phyloP scores from a whole-genome alignment of 108 stramenopile genomes.

The Conticribra weissflogii region DNA sequence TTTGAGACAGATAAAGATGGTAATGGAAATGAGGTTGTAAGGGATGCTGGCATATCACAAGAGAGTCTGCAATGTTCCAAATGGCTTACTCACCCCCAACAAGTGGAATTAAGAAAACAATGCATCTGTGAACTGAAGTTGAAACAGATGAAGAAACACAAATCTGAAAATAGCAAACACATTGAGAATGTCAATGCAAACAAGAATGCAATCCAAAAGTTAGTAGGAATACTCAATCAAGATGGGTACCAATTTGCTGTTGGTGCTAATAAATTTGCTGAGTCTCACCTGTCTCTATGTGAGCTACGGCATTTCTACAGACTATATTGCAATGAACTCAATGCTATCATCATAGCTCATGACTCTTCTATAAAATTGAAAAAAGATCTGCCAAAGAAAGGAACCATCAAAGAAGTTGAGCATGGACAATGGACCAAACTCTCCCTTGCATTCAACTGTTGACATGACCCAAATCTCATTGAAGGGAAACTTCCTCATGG shows the following conservation, averaged over 20 bases:
- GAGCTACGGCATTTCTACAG: not conserved
- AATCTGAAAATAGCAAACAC: not conserved
- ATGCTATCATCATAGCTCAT: conserved; percentile 1
- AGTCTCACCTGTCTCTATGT: not conserved
- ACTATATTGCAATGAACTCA: not conserved
- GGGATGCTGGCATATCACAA: conserved; percentile 10
- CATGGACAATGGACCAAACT: not conserved
- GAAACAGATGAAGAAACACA: not conserved
- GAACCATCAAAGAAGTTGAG: not conserved
- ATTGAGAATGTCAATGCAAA: not conserved
- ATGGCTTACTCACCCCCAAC: conserved; percentile 12
- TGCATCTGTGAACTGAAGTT: not conserved
- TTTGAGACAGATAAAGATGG: conserved; percentile 6
- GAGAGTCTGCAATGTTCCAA: conserved; percentile 16
- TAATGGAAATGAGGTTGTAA: conserved; percentile 6
- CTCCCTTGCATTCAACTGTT: not conserved
- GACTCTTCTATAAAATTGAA: not conserved
- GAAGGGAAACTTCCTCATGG: not conserved
- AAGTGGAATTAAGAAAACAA: not conserved
- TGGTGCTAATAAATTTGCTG: not conserved
- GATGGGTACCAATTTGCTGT: not conserved
- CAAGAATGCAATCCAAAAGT: not conserved
- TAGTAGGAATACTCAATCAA: not conserved
- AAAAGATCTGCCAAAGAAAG: conserved; percentile 4
- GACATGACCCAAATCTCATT: not conserved